Evolutionary conservation across 768 basidiomycete genomes (phyloP), one percentile per base, ranked within the genome.

Genomic region (Kwoniella bestiolae): DNA sequence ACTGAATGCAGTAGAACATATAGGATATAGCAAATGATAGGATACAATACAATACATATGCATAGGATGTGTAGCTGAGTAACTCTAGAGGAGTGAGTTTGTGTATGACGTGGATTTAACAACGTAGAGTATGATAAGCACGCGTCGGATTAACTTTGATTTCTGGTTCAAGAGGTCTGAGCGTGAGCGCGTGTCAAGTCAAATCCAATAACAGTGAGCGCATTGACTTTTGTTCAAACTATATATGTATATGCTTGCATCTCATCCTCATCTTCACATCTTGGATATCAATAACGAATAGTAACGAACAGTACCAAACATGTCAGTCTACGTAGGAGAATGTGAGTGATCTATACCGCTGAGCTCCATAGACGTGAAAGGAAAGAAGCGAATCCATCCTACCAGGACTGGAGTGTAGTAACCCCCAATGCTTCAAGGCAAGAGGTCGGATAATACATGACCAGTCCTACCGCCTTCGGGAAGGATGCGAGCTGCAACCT

Each of bases 241-340:
- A n/a, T n/a, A n/a, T n/a, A n/a, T n/a, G n/a, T n/a, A n/a, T n/a
- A n/a, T n/a, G n/a, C n/a, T n/a, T n/a, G n/a, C n/a, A n/a, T n/a
- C n/a, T n/a, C n/a, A n/a, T n/a, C n/a, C n/a, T 16, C 38, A 41
- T 41, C 14, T 14, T 3, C 18, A 41, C 18, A 41, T 16, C 38
- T n/a, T n/a, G n/a, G n/a, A n/a, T n/a, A n/a, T n/a, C n/a, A n/a
- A 41, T 41, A 41, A 41, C 38, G 38, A 41, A 41, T 4, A 14
- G 18, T 41, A 41, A 41, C 38, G 38, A 41, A 41, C 12, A 21
- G 8, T 18, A n/a, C 12, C 23, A 50, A 64, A n/a, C 56, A 72
- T 69, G 69, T 74, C 73, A 28, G 63, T 77, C 16, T 77, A 77
- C 65, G 63, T 67, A 23, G 76, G 76, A 44, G 76, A 74, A 65